phyloP scores from a whole-genome alignment of 1,284 basidiomycete species.

The Marasmius oreades region DNA sequence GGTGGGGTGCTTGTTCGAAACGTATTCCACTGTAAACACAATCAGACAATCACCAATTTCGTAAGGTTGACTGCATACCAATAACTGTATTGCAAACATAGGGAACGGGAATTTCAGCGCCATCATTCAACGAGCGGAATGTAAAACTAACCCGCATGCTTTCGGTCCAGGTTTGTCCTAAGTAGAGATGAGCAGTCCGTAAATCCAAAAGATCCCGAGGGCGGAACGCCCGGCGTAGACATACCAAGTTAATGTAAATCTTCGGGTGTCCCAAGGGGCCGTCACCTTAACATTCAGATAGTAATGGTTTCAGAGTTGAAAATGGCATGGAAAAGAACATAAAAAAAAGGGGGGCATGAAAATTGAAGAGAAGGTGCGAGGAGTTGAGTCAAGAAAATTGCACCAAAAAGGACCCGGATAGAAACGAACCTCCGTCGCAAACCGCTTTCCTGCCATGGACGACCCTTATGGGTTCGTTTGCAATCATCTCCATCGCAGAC shows the following conservation, averaged over 20 bases:
- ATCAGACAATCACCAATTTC: conserved; percentile 11
- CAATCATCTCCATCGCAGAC: conserved; percentile 89
- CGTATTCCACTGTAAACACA: conserved; percentile 66
- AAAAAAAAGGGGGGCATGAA: neutral
- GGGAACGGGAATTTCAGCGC: conserved; percentile 9
- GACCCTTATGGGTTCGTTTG: conserved; percentile 80
- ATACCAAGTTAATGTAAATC: conserved; percentile 91
- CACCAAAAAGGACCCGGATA: no score
- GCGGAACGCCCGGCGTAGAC: conserved; percentile 21
- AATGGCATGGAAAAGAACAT: neutral
- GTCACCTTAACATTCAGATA: conserved; percentile 55
- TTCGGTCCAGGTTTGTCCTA: conserved; percentile 76
- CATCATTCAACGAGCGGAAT: neutral
- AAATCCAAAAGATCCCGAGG: neutral
- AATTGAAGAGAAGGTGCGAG: neutral
- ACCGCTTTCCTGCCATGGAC: conserved; percentile 80
- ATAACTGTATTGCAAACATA: conserved; percentile 51
- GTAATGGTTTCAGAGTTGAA: neutral
- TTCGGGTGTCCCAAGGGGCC: conserved; percentile 97
- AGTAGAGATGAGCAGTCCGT: conserved; percentile 6
- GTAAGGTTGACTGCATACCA: conserved; percentile 55
- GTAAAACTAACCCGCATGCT: conserved; percentile 67
- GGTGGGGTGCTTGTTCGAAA: conserved; percentile 55
- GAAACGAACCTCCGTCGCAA: conserved; percentile 86
- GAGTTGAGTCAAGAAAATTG: no score